phyloP scores from a whole-genome alignment of 2,329 filamentous ascomycete genomes.

The Leptographium galeiforme region DNA sequence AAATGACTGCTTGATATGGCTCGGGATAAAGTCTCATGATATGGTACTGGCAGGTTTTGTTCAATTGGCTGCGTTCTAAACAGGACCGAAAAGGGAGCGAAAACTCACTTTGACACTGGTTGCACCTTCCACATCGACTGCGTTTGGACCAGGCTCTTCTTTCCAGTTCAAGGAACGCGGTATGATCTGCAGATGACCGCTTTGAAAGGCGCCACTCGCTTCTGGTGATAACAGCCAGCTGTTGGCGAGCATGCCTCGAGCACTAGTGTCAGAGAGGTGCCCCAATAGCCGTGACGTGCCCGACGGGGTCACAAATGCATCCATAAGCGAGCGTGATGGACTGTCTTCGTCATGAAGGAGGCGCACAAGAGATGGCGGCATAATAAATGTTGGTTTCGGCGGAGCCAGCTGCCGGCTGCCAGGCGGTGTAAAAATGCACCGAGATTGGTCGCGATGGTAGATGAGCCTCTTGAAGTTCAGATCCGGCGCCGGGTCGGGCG shows the following conservation, averaged over 20 bases:
- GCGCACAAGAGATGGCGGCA: background rate
- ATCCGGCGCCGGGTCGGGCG: background rate
- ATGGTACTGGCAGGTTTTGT: background rate
- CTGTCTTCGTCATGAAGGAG: background rate
- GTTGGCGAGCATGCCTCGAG: slow-evolving; percentile 1
- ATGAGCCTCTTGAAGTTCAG: background rate
- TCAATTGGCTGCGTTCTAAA: background rate
- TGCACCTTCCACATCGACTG: background rate
- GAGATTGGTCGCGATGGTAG: background rate
- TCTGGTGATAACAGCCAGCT: background rate
- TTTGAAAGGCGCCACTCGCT: background rate
- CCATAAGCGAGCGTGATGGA: background rate
- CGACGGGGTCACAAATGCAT: background rate
- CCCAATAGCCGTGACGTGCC: background rate
- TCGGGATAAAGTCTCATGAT: background rate
- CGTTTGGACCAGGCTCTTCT: background rate
- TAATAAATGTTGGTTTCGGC: background rate
- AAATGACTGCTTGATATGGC: background rate
- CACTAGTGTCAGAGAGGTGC: background rate
- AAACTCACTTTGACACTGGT: background rate
- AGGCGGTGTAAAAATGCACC: background rate
- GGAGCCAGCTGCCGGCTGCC: background rate
- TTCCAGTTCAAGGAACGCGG: background rate
- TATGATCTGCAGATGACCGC: background rate
- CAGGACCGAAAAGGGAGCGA: background rate